These are phyloP conservation scores for Nicotiana noctiflora DNA, from an alignment of 257 asterid genomes.

Conservation along the genomic window DNA sequence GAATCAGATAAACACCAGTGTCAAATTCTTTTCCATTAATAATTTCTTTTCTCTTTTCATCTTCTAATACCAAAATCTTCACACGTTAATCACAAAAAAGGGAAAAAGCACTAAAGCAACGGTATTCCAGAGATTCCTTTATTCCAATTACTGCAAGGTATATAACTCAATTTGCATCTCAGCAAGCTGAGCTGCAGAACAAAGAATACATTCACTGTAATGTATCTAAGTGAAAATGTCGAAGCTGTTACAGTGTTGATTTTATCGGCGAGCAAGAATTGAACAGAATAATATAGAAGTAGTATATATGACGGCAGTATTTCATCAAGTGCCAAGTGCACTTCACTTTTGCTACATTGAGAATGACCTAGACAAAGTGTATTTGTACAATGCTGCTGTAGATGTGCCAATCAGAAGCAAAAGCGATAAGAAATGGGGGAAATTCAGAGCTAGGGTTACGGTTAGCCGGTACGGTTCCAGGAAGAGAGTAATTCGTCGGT, in stretches of 20 bases:
- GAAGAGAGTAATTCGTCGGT: constrained; percentile 7
- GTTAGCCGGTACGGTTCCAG: not conserved
- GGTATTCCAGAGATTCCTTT: not conserved
- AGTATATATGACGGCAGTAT: constrained; percentile 21
- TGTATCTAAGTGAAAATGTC: not conserved
- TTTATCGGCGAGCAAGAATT: not conserved
- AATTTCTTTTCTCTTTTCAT: not conserved
- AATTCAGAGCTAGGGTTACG: constrained; percentile 20
- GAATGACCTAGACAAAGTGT: not conserved
- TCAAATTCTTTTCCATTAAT: not conserved
- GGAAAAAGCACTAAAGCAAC: constrained; percentile 2
- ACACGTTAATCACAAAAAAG: not conserved
- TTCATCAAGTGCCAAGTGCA: constrained; percentile 11
- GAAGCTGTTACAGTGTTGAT: not conserved
- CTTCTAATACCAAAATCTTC: not conserved
- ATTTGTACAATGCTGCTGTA: constrained; percentile 1
- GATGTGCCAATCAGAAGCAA: constrained; percentile 8
- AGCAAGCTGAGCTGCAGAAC: not conserved
- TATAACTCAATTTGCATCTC: not conserved
- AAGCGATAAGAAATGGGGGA: constrained; percentile 5
- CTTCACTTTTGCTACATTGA: constrained; percentile 1
- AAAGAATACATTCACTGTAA: not conserved
- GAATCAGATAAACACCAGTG: not conserved
- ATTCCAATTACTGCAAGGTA: not conserved
- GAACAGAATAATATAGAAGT: not conserved